These are phyloP conservation scores for Globisporangium radiosum DNA, from an alignment of 352 stramenopile species.

Conservation along the genomic window DNA sequence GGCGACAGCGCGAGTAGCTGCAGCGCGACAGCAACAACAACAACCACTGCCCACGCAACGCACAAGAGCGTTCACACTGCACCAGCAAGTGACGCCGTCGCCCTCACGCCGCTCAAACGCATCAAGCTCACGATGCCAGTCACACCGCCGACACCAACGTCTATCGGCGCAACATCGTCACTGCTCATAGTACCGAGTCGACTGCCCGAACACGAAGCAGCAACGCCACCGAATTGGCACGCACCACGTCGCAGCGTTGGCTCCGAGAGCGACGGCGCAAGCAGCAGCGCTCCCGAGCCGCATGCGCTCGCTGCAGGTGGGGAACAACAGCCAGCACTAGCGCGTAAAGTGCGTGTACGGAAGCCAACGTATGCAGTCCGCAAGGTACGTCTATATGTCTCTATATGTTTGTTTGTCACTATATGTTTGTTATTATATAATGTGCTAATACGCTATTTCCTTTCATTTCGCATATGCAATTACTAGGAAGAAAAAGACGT, in stretches of 20 bases:
- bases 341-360: slow-evolving; percentile 13
- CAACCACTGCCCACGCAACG: background rate
- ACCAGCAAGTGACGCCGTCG: no score
- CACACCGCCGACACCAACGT: background rate
- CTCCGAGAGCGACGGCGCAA: slow-evolving; percentile 12
- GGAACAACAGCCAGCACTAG: background rate
- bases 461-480: no score
- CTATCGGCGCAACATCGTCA: background rate
- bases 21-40: background rate
- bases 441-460: no score
- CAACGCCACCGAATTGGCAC: no score
- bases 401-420: background rate
- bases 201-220: no score
- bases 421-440: background rate
- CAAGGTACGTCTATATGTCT: slow-evolving; percentile 2
- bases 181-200: no score
- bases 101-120: background rate
- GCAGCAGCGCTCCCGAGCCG: slow-evolving; percentile 8
- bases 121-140: background rate
- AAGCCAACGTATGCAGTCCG: slow-evolving; percentile 18
- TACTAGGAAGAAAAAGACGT: slow-evolving; percentile 37
- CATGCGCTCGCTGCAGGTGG: no score
- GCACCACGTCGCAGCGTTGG: slow-evolving; percentile 3
- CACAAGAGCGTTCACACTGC: no score
- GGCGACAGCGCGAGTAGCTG: background rate